These are phyloP conservation scores for Ophiostoma fasciatum DNA, from an alignment of 2,329 filamentous ascomycete species.

Conservation along the genomic window DNA sequence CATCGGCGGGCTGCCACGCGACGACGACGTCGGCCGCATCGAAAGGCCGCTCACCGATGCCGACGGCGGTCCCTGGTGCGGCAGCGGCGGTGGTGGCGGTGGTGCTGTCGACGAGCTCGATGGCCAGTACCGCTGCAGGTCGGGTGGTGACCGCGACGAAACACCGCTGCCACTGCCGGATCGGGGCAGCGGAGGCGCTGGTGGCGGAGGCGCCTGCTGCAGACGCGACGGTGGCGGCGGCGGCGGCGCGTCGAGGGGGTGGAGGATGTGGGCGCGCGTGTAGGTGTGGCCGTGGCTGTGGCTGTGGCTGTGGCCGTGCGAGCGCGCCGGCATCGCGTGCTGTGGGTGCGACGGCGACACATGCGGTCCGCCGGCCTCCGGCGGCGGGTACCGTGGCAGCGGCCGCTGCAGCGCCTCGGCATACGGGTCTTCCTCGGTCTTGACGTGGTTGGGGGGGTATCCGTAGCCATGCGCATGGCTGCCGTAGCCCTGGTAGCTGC, in stretches of 20 bases:
- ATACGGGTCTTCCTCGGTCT: slow-evolving; percentile 11
- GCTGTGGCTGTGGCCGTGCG: neutral
- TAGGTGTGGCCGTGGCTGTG: neutral
- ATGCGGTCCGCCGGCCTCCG: too few relatives aligned
- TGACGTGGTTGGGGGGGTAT: too few relatives aligned
- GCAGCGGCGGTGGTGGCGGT: slow-evolving; percentile 8
- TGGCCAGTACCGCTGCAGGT: slow-evolving; percentile 7
- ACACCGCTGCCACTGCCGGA: slow-evolving; percentile 1
- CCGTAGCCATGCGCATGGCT: slow-evolving; percentile 15
- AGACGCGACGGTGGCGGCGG: neutral
- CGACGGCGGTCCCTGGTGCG: slow-evolving; percentile 4
- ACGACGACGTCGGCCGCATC: slow-evolving; percentile 8
- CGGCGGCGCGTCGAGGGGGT: slow-evolving; percentile 1
- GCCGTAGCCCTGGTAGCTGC: neutral
- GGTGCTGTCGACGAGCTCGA: neutral
- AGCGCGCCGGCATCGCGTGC: too few relatives aligned
- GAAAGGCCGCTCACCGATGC: slow-evolving; percentile 6
- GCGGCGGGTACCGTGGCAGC: slow-evolving; percentile 5
- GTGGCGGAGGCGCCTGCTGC: neutral
- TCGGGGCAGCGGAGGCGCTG: neutral
- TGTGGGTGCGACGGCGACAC: neutral
- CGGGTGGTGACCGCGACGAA: slow-evolving; percentile 6
- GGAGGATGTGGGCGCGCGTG: neutral
- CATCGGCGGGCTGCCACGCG: slow-evolving; percentile 3
- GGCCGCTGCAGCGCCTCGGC: slow-evolving; percentile 5